phyloP scores from a whole-genome alignment of 2,329 filamentous ascomycete species.

The Phyllosticta paracitricarpa region DNA sequence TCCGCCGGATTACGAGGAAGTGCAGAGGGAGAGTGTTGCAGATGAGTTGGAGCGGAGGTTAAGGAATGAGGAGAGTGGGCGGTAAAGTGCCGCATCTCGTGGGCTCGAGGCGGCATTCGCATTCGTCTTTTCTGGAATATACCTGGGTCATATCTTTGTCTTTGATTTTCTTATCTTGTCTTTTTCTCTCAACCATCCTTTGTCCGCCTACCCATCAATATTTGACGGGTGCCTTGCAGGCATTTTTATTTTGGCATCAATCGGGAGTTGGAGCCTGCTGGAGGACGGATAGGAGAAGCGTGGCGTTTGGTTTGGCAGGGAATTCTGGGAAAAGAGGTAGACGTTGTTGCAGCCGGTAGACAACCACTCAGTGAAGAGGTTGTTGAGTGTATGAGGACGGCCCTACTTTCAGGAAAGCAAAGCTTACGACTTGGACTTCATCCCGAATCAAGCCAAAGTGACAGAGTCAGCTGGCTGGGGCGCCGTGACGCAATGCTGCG shows the following conservation, averaged over 20 bases:
- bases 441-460: background rate
- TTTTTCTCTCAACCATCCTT: background rate
- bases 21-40: conserved; percentile 69
- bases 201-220: background rate
- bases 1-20: conserved; percentile 85
- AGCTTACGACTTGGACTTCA: background rate
- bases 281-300: conserved; percentile 14
- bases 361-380: background rate
- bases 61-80: conserved; percentile 15
- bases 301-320: conserved; percentile 17
- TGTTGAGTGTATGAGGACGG: background rate
- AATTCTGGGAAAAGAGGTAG: background rate
- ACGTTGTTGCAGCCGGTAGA: background rate
- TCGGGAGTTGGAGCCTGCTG: conserved; percentile 11
- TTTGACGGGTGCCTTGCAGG: background rate
- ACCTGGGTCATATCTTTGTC: background rate
- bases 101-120: background rate
- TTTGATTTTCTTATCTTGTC: background rate
- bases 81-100: background rate
- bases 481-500: background rate
- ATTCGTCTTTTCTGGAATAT: background rate
- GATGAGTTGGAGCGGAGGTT: conserved; percentile 54
- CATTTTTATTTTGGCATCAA: background rate
- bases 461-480: background rate
- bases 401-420: background rate